Evolutionary conservation across 1,284 basidiomycete genomes (phyloP), one percentile per base, ranked within the genome.

Genomic region (Ceratobasidium sp.): DNA sequence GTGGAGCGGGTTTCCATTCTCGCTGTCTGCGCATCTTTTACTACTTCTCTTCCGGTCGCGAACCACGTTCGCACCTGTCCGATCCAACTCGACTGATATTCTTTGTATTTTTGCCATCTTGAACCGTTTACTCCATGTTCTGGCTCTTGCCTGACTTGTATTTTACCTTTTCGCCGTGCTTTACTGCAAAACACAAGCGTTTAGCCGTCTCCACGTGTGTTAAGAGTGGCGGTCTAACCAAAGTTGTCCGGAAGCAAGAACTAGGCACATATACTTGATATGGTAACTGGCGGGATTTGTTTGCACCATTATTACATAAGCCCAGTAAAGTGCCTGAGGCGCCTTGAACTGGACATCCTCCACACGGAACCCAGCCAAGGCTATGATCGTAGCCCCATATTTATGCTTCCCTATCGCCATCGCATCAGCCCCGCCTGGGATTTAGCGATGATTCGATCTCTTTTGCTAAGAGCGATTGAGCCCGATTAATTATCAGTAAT

Each of bases 21-120:
- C 56, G n/a, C 54, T 58, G 53, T 23, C 15, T 37, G 17, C 69
- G 69, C 69, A 74, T 63, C 33, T 74, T 64, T 63, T 42, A 11
- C 42, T 61, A 54, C 45, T 47, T 60, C 53, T 42, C 20, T 33
- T 51, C 60, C n/a, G 60, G 60, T 74, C 28, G 33, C 31, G 60
- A 61, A 23, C 6, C 26, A 10, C 5, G 7, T 37, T 63, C 45
- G 56, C 54, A 26, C 58, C 60, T 26, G 33, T 73, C 45, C 71
- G 71, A 74, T 74, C 71, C 71, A 74, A 74, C 71, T 74, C 71
- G 71, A 74, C 47, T 54, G 42, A 53, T 74, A 33, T 69, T 74
- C 49, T 63, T 64, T 74, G 71, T 74, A 74, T 74, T 63, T 64
- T 74, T 42, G 60, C 71, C 47, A 28, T 49, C 56, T 47, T 28